These are phyloP conservation scores for Aspergillus puulaauensis DNA, from an alignment of 2,329 filamentous ascomycete species.

Conservation along the genomic window DNA sequence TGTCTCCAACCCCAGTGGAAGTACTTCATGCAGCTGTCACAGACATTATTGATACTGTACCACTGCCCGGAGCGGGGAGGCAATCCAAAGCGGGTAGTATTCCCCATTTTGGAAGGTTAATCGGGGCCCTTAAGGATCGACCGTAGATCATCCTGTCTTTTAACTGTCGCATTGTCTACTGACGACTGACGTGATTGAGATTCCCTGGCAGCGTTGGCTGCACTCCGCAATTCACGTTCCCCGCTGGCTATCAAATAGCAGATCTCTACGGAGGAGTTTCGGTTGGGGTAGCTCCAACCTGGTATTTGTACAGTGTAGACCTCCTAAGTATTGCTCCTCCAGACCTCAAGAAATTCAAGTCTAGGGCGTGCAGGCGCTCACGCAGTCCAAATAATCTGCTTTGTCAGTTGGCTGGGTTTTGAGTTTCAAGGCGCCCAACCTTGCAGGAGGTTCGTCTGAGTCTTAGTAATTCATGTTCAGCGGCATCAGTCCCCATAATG, in stretches of 20 bases:
- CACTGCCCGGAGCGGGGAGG: background rate
- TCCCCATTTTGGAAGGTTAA: background rate
- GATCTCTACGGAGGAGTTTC: background rate
- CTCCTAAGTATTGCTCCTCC: too few species aligned
- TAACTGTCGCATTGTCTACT: background rate
- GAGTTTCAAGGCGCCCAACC: background rate
- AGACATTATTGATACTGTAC: background rate
- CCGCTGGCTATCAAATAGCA: background rate
- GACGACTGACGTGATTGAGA: background rate
- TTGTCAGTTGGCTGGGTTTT: background rate
- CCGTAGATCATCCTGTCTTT: conserved; percentile 2
- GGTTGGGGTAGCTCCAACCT: background rate
- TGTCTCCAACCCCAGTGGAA: background rate
- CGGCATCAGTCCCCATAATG: background rate
- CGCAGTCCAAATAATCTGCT: background rate
- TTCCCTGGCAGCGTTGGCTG: background rate
- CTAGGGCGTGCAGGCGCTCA: too few species aligned
- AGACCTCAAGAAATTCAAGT: too few species aligned
- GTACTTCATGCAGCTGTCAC: background rate
- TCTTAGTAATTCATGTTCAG: background rate
- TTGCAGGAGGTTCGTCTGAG: too few species aligned
- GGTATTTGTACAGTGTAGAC: background rate
- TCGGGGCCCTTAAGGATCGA: background rate
- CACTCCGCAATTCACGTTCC: background rate
- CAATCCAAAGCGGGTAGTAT: background rate